Evolutionary conservation across 805 yeast species (phyloP).

Genomic region (Cyberlindnera japonica): DNA sequence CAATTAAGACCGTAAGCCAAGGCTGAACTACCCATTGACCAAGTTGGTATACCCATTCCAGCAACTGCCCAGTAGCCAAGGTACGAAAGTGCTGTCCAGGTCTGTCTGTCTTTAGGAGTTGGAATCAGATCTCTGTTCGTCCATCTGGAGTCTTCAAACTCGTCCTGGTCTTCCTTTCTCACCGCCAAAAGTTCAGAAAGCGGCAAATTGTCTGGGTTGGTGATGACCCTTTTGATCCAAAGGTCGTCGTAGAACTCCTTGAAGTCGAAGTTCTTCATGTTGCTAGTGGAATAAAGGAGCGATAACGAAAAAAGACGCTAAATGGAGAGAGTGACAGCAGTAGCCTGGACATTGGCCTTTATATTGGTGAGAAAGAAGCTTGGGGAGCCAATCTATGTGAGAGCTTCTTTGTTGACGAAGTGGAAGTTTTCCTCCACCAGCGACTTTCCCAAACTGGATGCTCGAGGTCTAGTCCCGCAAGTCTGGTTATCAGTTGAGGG

Average conservation of each 20-base stretch:
- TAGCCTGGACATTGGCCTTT: not conserved
- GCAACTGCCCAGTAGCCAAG: constrained; percentile 37
- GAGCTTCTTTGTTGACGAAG: not conserved
- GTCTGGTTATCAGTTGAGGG: no score
- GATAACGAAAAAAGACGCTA: not conserved
- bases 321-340: not conserved
- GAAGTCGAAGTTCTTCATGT: not conserved
- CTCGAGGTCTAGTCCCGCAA: no score
- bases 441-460: not conserved
- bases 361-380: no score
- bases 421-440: not conserved
- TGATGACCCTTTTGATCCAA: constrained; percentile 14
- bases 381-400: no score
- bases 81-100: constrained; percentile 35
- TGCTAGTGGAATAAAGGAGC: not conserved
- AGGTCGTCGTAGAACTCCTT: constrained; percentile 11
- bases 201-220: constrained; percentile 15
- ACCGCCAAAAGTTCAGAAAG: constrained; percentile 14
- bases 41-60: constrained; percentile 35
- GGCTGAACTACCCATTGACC: constrained; percentile 33
- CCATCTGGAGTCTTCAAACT: constrained; percentile 14
- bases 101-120: constrained; percentile 32
- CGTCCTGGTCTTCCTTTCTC: constrained; percentile 15
- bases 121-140: constrained; percentile 39
- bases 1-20: constrained; percentile 28